A percentile compares a stretch with the other conserved stretches of the same genome.
Conservation (phyloP, 2,329 filamentous ascomycete genomes). For the Golovinomyces cichoracearum region DNA sequence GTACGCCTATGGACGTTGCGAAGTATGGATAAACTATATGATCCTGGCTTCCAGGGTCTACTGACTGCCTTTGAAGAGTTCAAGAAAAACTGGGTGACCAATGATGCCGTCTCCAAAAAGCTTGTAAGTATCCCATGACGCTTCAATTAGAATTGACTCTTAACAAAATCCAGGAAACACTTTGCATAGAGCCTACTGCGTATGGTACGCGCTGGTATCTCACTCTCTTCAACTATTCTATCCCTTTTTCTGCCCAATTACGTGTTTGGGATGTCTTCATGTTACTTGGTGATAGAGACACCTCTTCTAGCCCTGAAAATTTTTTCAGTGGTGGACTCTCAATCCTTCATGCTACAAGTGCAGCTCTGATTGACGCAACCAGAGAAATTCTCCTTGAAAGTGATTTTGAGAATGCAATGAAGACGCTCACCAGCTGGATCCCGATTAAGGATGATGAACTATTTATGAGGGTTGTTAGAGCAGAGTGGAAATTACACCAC, state of each 20-base stretch:
- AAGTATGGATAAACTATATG: conserved; percentile 63
- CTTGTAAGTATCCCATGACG: conserved; percentile 34
- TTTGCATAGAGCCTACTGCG: conserved; percentile 64
- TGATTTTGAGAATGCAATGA: conserved; percentile 97
- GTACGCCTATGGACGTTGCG: conserved; percentile 81
- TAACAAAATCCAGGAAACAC: conserved; percentile 28
- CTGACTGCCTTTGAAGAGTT: conserved; percentile 72
- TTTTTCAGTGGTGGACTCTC: conserved; percentile 44
- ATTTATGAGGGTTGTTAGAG: conserved; percentile 67
- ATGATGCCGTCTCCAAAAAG: conserved; percentile 53
- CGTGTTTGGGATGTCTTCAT: conserved; percentile 97
- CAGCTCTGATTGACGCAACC: conserved; percentile 73
- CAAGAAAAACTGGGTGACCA: conserved; percentile 54
- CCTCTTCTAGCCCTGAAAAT: conserved; percentile 9
- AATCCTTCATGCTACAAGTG: conserved; percentile 67
- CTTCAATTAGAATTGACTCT: background rate
- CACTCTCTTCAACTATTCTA: conserved; percentile 87
- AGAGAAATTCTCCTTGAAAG: conserved; percentile 69
- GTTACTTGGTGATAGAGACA: conserved; percentile 54
- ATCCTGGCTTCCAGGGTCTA: conserved; percentile 58
- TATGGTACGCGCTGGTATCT: conserved; percentile 96
- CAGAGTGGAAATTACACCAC: conserved; percentile 52
- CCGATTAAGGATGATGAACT: conserved; percentile 84
- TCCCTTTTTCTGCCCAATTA: conserved; percentile 80
- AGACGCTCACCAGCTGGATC: conserved; percentile 78